Percentiles rank a stretch among this genome's conserved stretches.
Conservation (phyloP, 2,329 filamentous ascomycete species). For the Trichoderma simmonsii region DNA sequence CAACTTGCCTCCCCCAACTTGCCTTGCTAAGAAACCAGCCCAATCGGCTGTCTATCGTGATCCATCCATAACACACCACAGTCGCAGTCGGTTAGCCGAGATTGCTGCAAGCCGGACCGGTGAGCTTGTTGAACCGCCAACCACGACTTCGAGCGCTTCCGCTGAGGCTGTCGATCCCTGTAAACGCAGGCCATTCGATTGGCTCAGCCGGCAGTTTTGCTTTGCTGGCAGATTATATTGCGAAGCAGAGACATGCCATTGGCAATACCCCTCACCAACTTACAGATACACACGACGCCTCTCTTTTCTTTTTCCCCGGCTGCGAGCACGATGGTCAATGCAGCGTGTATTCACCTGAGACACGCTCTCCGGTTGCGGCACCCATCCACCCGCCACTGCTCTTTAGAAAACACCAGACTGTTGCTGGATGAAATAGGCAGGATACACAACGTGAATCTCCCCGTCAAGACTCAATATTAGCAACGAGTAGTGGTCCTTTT, state of each 20-base stretch:
- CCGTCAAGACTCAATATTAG: background rate
- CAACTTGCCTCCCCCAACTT: background rate
- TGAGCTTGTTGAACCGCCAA: conserved; percentile 2
- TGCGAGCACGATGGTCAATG: background rate
- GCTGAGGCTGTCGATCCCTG: conserved; percentile 11
- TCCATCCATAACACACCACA: background rate
- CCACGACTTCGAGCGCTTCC: background rate
- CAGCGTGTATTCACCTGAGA: background rate
- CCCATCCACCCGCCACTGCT: background rate
- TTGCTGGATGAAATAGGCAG: background rate
- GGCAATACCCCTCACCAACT: background rate
- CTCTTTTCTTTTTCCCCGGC: background rate
- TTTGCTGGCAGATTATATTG: conserved; percentile 9
- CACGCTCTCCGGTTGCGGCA: no score
- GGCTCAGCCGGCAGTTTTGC: background rate
- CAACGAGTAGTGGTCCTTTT: background rate
- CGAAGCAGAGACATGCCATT: background rate
- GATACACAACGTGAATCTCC: background rate
- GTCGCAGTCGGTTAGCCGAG: conserved; percentile 3
- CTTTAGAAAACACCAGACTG: background rate
- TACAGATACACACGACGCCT: background rate
- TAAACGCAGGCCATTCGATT: background rate
- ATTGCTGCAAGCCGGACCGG: conserved; percentile 1
- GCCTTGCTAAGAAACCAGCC: background rate
- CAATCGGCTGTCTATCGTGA: background rate